Evolutionary conservation across 2,329 filamentous ascomycete species (phyloP), one percentile per base, ranked within the genome.

Genomic region (Diaporthe citriasiana): DNA sequence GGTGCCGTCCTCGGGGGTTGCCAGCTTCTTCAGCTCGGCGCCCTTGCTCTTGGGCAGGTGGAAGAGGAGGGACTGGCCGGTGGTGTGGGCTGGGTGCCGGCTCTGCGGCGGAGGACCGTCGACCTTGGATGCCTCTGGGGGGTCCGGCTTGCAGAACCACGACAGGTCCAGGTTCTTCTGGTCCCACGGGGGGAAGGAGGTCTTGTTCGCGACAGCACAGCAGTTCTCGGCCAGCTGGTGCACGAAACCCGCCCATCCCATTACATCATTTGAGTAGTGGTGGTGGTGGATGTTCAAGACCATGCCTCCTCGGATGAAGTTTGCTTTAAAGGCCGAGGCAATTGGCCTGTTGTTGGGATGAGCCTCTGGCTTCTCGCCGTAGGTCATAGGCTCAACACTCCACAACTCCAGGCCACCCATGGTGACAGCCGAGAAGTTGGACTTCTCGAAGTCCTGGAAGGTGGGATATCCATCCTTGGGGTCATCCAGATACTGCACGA

Each of bases 141-240:
- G 76, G 0, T 78, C 77, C 5, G 73, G 73, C 56, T 78, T 82
- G 17, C 78, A 81, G 45, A 86, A 76, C 1, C 82, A 79, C 1
- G 81, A 81, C 22, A 81, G 70, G 8, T 85, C 83, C 10, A 85
- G 77, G 33, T 80, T 81, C 0, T 79, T 76, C 12, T 82, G 77
- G 42, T 85, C 79, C 83, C 82, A 86, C 1, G 74, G 8, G 0
- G 84, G 83, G 15, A 80, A 80, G 0, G 78, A n/a, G 0, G 80
- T 79, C 0, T 77, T 50, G n/a, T 66, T 50, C 13, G 51, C 57
- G 22, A 74, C 45, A 42, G 73, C 73, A 38, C 65, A 10, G 27
- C 84, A 87, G 73, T 86, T 85, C 55, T 86, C 84, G 9, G 84
- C 84, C 4, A 86, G 80, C 78, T 86, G 83, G 25, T 82, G 80